These are phyloP conservation scores for Yamadazyma sp. DNA, from an alignment of 805 yeast genomes.

Conservation along the genomic window DNA sequence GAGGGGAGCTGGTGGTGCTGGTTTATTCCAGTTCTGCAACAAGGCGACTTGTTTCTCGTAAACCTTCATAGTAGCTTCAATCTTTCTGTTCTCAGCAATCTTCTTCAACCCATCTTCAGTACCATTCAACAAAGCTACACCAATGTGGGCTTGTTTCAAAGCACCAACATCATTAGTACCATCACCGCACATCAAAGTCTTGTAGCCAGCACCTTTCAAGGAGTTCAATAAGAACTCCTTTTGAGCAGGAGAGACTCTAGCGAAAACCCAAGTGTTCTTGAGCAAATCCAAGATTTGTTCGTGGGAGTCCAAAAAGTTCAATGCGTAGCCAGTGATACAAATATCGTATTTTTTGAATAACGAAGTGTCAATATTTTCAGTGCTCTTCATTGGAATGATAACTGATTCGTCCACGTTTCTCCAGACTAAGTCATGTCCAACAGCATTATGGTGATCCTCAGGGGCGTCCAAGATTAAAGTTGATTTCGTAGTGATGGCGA, in stretches of 20 bases:
- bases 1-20: slow-evolving; percentile 80
- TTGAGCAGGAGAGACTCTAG: slow-evolving; percentile 95
- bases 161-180: slow-evolving; percentile 99
- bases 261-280: slow-evolving; percentile 93
- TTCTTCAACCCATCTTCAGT: slow-evolving; percentile 92
- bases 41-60: slow-evolving; percentile 84
- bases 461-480: slow-evolving; percentile 85
- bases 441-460: slow-evolving; percentile 59
- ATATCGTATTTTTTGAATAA: slow-evolving; percentile 72
- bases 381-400: slow-evolving; percentile 63
- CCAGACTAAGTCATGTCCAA: slow-evolving; percentile 68
- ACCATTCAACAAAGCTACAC: slow-evolving; percentile 96
- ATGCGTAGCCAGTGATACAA: slow-evolving; percentile 92
- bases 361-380: slow-evolving; percentile 52
- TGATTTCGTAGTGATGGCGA: slow-evolving; percentile 79
- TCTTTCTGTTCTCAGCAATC: slow-evolving; percentile 74
- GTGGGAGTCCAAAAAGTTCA: slow-evolving; percentile 64
- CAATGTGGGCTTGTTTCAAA: slow-evolving; percentile 95
- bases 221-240: slow-evolving; percentile 87
- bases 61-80: slow-evolving; percentile 60
- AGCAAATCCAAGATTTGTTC: slow-evolving; percentile 69
- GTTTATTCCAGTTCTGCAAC: slow-evolving; percentile 78
- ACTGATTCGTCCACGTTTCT: slow-evolving; percentile 78
- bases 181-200: slow-evolving; percentile 98
- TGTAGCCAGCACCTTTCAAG: slow-evolving; percentile 84